Percentiles rank a stretch among this genome's conserved stretches.
Evolutionary conservation across 1,284 basidiomycete species (phyloP).

Genomic region (Heterobasidion irregulare): DNA sequence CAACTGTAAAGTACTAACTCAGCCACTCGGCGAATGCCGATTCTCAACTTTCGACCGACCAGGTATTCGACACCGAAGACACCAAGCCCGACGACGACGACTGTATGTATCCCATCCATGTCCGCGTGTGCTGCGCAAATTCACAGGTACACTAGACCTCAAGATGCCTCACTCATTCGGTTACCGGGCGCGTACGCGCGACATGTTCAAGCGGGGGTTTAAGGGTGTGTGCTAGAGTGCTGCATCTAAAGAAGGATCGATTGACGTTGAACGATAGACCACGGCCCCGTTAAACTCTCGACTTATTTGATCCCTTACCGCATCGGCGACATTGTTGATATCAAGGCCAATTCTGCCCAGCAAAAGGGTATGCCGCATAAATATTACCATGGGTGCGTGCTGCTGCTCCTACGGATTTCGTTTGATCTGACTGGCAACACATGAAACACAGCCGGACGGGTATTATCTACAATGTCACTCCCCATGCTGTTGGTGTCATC

Average conservation of each 20-base stretch:
- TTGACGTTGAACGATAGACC: conserved; percentile 44
- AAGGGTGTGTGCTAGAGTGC: conserved; percentile 57
- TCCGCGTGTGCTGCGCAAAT: conserved; percentile 15
- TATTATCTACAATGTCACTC: conserved; percentile 98
- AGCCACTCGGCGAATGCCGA: conserved; percentile 25
- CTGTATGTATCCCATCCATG: conserved; percentile 19
- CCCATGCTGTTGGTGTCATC: conserved; percentile 92
- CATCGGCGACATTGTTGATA: conserved; percentile 98
- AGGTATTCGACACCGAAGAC: conserved; percentile 24
- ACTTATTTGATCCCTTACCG: conserved; percentile 92
- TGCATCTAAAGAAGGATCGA: not conserved
- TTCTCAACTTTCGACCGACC: conserved; percentile 11
- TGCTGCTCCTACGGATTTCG: not conserved
- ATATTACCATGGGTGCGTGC: conserved; percentile 79
- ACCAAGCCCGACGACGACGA: conserved; percentile 22
- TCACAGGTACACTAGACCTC: conserved; percentile 32
- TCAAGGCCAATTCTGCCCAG: conserved; percentile 98
- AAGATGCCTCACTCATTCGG: conserved; percentile 99
- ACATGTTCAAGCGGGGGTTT: conserved; percentile 99
- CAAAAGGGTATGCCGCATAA: conserved; percentile 99
- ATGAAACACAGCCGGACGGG: conserved; percentile 72
- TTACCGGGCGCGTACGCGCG: conserved; percentile 99
- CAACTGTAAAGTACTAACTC: conserved; percentile 33
- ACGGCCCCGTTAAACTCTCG: conserved; percentile 86
- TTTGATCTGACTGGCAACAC: conserved; percentile 1